These are phyloP conservation scores for Raphanus sativus DNA, from an alignment of 345 rosid species.

Conservation along the genomic window DNA sequence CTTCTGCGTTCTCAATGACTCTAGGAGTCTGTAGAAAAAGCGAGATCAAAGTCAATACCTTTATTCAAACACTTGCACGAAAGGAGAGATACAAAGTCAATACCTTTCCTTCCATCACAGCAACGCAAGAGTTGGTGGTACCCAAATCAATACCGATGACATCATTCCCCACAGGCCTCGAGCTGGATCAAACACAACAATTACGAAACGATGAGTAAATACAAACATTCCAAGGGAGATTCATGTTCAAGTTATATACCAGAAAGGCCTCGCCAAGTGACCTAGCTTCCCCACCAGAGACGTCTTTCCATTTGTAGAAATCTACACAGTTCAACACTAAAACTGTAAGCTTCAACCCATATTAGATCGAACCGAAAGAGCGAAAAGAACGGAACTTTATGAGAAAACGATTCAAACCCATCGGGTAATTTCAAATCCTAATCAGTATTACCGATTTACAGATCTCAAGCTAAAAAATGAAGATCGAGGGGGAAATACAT, in stretches of 20 bases:
- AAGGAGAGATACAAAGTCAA: no score
- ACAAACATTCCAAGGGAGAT: neutral
- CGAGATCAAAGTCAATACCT: neutral
- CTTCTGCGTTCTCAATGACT: constrained; percentile 53
- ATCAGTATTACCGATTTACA: neutral
- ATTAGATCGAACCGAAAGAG: neutral
- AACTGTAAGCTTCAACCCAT: neutral
- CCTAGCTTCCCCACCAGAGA: constrained; percentile 44
- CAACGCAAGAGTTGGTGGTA: constrained; percentile 59
- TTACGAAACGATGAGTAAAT: neutral
- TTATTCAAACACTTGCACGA: no score
- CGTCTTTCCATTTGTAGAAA: constrained; percentile 50
- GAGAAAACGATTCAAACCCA: neutral
- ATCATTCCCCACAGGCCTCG: constrained; percentile 57
- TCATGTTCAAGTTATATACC: constrained; percentile 41
- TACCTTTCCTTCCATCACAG: constrained; percentile 69
- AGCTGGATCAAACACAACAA: constrained; percentile 30
- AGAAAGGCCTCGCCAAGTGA: constrained; percentile 55
- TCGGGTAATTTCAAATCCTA: neutral
- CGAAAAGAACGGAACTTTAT: neutral
- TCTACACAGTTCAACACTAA: constrained; percentile 29
- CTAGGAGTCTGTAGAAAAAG: constrained; percentile 40
- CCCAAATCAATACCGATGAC: constrained; percentile 63
- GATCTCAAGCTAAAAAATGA: constrained; percentile 2
- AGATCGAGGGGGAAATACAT: neutral